Base-by-base conservation (phyloP, 2,329 filamentous ascomycete species). In the Alternaria hordeiaustralica region DNA sequence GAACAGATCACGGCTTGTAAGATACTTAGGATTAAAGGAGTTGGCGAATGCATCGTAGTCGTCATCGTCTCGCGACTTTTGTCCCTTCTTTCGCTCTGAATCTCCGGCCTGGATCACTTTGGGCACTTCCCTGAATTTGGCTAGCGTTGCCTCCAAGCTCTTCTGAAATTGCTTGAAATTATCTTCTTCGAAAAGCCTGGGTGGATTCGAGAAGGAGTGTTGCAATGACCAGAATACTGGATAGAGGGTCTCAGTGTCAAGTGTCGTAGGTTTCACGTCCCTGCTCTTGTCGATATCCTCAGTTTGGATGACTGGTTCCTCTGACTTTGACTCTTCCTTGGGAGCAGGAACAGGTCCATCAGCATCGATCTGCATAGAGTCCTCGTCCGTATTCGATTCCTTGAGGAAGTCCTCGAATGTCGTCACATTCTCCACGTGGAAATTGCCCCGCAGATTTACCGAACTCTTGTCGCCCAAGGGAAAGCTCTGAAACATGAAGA, bases 401-500 rank as follows among this genome's bases (percentile, higher is more conserved):
- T 79, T 74, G 12, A 82, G 71, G 7, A 84, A 81, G 33, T 89
- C 86, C 74, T 97, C 93, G 74, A 89, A 99, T 0, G 88, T 89
- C 2, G 96, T 99, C 59, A 94, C 88, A 83, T 99, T 99, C 74
- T 98, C 96, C 25, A 92, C 89, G 75, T 99, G 96, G 71, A 96
- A 99, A 82, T 98, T 95, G 71, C 96, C 96, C 55, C 96, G 89
- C 43, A 98, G 85, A 75, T 99, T 99, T 54, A 99, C 96, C 0
- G 96, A 97, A 78, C 96, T 98, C 78, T 95, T 96, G 80, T 99
- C 96, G 30, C 95, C 95, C 0, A 99, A 85, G 2, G 96, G 96
- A 75, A 99, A 98, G 79, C 94, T 97, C 79, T 99, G 96, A 80
- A 98, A 99, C 77, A 99, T 88, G 80, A 97, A 99, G 68, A 99